phyloP scores from a whole-genome alignment of 2,329 filamentous ascomycete species.

The Neonectria faginata region DNA sequence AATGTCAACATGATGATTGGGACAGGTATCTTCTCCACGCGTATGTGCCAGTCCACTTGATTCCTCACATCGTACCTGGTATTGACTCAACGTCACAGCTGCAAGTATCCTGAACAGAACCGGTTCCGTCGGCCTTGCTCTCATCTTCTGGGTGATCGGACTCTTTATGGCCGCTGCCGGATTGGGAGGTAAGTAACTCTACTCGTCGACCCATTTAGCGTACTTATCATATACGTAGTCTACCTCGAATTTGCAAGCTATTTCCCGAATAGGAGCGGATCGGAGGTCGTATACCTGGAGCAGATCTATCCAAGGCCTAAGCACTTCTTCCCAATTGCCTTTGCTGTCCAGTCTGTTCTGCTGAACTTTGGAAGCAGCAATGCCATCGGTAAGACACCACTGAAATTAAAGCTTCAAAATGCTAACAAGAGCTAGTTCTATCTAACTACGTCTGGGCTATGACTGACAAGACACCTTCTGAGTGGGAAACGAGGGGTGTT shows the following conservation, averaged over 20 bases:
- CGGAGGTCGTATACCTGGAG: conserved; percentile 75
- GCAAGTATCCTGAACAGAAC: conserved; percentile 67
- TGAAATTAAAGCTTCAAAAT: background rate
- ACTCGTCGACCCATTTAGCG: background rate
- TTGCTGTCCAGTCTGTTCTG: conserved; percentile 71
- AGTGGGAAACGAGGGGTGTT: conserved; percentile 74
- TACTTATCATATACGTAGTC: conserved; percentile 47
- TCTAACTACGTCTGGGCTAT: conserved; percentile 72
- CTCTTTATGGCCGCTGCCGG: conserved; percentile 67
- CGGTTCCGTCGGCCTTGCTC: conserved; percentile 70
- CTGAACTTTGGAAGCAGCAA: conserved; percentile 77
- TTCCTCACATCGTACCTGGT: background rate
- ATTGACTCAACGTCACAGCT: conserved; percentile 52
- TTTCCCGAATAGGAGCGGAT: conserved; percentile 74
- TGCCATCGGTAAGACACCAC: conserved; percentile 56
- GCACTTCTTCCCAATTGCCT: conserved; percentile 72
- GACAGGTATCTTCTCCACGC: conserved; percentile 73
- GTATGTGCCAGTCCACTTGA: conserved; percentile 53
- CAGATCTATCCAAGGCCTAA: conserved; percentile 73
- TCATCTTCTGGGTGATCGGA: conserved; percentile 75
- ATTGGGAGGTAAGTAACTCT: conserved; percentile 49
- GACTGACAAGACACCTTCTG: conserved; percentile 59
- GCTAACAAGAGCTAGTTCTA: conserved; percentile 57
- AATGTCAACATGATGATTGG: conserved; percentile 74
- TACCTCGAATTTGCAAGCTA: conserved; percentile 74